Evolutionary conservation across 179 eudicot species (phyloP).

Genomic region (Camellia oleifera): DNA sequence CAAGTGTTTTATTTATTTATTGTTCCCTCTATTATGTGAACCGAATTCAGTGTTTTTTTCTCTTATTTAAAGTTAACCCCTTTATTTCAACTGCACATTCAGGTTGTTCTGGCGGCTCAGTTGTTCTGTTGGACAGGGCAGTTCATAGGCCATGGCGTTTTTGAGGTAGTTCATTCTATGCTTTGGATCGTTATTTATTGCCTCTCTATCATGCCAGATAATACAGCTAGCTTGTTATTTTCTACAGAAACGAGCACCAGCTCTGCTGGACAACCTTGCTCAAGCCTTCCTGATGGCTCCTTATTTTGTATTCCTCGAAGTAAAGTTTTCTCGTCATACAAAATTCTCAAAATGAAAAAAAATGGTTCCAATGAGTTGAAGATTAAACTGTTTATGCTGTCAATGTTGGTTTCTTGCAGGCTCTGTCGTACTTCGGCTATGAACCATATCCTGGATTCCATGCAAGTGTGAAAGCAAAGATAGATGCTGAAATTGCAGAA

Average conservation of each 20-base stretch:
- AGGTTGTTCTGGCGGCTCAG: constrained; percentile 84
- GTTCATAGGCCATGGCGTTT: constrained; percentile 88
- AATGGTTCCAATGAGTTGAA: neutral
- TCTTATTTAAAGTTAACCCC: neutral
- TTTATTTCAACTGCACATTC: constrained; percentile 15
- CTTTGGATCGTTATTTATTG: neutral
- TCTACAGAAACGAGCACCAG: constrained; percentile 83
- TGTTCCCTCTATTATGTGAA: neutral
- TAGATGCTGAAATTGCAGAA: constrained; percentile 59
- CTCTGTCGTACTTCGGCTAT: constrained; percentile 52
- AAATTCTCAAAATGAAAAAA: neutral
- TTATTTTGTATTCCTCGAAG: constrained; percentile 90
- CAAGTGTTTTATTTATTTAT: neutral
- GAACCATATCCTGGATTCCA: constrained; percentile 90
- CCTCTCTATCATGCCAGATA: neutral
- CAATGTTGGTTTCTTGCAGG: constrained; percentile 32
- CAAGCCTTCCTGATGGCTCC: constrained; percentile 97
- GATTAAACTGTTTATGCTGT: neutral
- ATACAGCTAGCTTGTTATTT: neutral
- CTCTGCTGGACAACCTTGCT: constrained; percentile 73
- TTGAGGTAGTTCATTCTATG: constrained; percentile 52
- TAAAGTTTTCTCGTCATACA: constrained; percentile 22
- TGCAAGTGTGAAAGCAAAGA: constrained; percentile 53
- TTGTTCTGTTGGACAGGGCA: constrained; percentile 77
- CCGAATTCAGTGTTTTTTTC: neutral